Evolutionary conservation across 192 early-diverging fungal genomes (phyloP).

Genomic region (Coemansia aciculifera): DNA sequence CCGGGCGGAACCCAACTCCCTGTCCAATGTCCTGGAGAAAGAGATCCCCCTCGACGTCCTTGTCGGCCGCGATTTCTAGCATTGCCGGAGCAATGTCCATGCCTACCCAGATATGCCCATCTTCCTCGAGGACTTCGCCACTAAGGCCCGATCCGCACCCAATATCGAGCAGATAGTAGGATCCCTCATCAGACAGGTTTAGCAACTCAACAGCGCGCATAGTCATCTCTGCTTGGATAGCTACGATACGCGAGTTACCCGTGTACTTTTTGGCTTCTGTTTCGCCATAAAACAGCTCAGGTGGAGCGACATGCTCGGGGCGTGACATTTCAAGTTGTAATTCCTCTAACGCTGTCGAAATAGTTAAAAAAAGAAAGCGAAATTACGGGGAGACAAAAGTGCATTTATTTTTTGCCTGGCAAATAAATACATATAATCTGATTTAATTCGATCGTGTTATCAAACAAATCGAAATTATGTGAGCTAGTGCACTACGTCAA

Average conservation of each 20-base stretch:
- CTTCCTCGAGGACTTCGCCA: conserved; percentile 92
- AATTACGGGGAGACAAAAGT: not conserved
- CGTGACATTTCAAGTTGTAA: conserved; percentile 69
- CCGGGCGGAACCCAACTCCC: conserved; percentile 90
- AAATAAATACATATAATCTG: not conserved
- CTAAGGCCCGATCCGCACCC: conserved; percentile 96
- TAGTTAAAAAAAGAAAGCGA: not conserved
- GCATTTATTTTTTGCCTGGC: not conserved
- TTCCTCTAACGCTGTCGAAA: not conserved
- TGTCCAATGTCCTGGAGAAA: conserved; percentile 96
- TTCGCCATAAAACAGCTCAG: conserved; percentile 97
- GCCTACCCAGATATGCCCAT: conserved; percentile 96
- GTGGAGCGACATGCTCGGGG: conserved; percentile 94
- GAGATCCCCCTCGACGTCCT: conserved; percentile 93
- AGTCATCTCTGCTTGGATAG: conserved; percentile 95
- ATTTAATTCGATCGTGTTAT: not conserved
- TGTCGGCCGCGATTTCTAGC: conserved; percentile 90
- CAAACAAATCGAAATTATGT: no score
- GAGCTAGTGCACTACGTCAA: no score
- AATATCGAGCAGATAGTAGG: conserved; percentile 87
- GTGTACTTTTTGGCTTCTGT: conserved; percentile 94
- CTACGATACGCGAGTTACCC: conserved; percentile 85
- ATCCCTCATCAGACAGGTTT: conserved; percentile 70
- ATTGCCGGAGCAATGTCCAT: conserved; percentile 93
- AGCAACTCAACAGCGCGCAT: conserved; percentile 89